phyloP scores from a whole-genome alignment of 2,329 filamentous ascomycete species.

The Cladosporium austrohemisphaericum region DNA sequence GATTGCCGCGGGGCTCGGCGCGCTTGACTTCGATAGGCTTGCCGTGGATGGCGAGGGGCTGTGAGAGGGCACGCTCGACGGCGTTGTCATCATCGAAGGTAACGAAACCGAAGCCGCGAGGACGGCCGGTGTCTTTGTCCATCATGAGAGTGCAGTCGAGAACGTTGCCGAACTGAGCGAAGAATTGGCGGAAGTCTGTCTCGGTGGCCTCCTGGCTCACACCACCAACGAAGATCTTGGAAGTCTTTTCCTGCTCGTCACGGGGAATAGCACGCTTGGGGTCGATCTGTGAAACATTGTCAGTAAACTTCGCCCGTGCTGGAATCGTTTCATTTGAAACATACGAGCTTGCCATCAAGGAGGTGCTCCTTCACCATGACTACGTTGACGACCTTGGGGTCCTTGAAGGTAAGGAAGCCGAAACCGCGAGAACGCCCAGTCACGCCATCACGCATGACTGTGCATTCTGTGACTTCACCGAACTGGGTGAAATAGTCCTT shows the following conservation, averaged over 20 bases:
- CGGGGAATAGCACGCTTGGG: constrained; percentile 95
- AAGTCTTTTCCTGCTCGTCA: constrained; percentile 96
- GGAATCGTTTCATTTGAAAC: constrained; percentile 34
- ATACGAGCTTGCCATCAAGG: constrained; percentile 95
- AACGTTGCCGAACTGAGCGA: constrained; percentile 92
- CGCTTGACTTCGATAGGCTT: constrained; percentile 99
- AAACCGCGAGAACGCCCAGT: constrained; percentile 93
- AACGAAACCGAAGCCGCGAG: constrained; percentile 94
- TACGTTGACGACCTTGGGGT: constrained; percentile 95
- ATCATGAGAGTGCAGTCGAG: constrained; percentile 99
- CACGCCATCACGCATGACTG: constrained; percentile 96
- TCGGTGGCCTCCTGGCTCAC: constrained; percentile 97
- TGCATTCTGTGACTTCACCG: constrained; percentile 94
- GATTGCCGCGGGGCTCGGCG: constrained; percentile 89
- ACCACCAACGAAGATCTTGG: constrained; percentile 97
- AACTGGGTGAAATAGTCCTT: constrained; percentile 97
- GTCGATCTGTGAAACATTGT: constrained; percentile 67
- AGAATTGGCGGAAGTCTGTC: constrained; percentile 93
- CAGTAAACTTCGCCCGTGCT: constrained; percentile 19
- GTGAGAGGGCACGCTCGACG: constrained; percentile 83
- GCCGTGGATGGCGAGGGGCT: constrained; percentile 84
- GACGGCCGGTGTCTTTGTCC: constrained; percentile 98
- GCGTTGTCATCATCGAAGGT: constrained; percentile 96
- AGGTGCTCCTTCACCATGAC: constrained; percentile 99
- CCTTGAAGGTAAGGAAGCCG: constrained; percentile 95